Base-by-base conservation (phyloP, 257 asterid genomes). In the Nicotiana attenuata region DNA sequence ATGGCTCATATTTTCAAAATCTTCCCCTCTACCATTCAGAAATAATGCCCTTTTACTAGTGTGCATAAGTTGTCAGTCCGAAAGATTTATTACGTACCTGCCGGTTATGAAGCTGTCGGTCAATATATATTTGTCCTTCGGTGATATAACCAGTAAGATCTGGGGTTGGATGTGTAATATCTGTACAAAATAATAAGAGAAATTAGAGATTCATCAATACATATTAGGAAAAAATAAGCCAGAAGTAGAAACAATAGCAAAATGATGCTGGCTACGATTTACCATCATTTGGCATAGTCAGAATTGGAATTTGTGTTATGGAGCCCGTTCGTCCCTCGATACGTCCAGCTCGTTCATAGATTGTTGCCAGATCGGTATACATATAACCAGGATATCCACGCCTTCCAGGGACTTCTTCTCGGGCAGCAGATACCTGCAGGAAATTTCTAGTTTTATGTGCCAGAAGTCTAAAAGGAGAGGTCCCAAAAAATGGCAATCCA, bases 261-360 rank as follows among this genome's bases (percentile, higher is more conserved):
- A 31, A 20, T 61, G 80, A 60, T 41, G 80, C 29, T 64, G 80
- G 76, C 26, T 47, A 56, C 20, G 71, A 60, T 20, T 81, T 89
- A 96, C 99, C 99, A 87, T 96, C 99, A 88, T 96, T 96, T 20
- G 99, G 99, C 99, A 96, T 96, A 82, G 99, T 96, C 81, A 96
- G 84, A 66, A 96, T 96, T 57, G 99, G 99, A 84, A 96, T 96
- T 86, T 96, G 99, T 59, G 98, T 94, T 83, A 96, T 96, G 85
- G 99, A 96, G 82, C 99, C 99, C 84, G 90, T 92, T 82, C 98
- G 90, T 22, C 99, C 99, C 88, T 94, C 99, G 80, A 96, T 93
- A 88, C 99, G 98, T 81, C 99, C 99, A 90, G 99, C 99, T 79
- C 99, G 92, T 73, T 96, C 99, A 83, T 96, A 96, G 87, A 96